Evolutionary conservation across 805 yeast species (phyloP), one percentile per base, ranked within the genome.

Genomic region (Saturnispora zaruensis): DNA sequence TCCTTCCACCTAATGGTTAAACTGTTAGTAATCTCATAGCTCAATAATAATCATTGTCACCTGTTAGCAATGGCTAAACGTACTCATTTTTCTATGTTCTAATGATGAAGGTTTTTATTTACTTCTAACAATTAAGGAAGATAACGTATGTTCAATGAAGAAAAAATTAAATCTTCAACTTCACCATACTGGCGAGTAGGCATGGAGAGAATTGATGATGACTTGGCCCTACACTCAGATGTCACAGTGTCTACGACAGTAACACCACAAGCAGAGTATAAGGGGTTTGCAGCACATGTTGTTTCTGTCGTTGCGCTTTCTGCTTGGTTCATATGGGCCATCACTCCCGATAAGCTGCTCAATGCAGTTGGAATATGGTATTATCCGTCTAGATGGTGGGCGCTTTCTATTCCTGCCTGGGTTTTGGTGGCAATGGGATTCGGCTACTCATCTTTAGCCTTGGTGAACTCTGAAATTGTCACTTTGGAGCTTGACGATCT

Each of bases 341-440:
- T 84, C 3, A 60, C 81, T 0, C 97, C 97, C 0, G 76, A 77
- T 36, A 53, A 59, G n/a, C 58, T 76, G 33, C 74, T 84, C 40
- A 73, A 79, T 50, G 57, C 58, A 7, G 55, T 79, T 28, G 81
- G 80, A 16, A 77, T 84, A 18, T 89, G 81, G 64, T 91, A 82
- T 64, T 85, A 82, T 57, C 98, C 98, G 0, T 85, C 91, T 30
- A 73, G 95, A 56, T 85, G 90, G 81, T 93, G 98, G 99, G 82
- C 95, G 2, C 62, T 86, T 33, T 85, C 87, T 1, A 64, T 86
- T 2, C 96, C 96, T 4, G 73, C 87, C 13, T 78, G 78, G 55
- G 73, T 83, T 5, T 66, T 91, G 28, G 79, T 87, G 74, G 63
- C 74, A 9, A 81, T 90, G 88, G 66, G 82, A 16, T 89, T 78